These are phyloP conservation scores for Chrysoporthe austroafricana DNA, from an alignment of 2,329 filamentous ascomycete genomes.

Conservation along the genomic window DNA sequence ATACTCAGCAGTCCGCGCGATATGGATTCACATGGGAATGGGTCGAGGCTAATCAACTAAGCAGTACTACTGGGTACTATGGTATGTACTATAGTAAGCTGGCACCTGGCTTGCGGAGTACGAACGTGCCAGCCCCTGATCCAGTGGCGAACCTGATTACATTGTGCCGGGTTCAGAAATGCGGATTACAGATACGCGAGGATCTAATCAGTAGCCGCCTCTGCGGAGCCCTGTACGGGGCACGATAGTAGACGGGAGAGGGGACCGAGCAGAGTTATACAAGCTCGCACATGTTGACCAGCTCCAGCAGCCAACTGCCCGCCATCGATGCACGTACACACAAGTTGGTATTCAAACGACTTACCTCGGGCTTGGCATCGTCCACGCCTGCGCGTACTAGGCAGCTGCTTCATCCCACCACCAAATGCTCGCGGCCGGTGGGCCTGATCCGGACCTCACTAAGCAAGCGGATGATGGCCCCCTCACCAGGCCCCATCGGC, in stretches of 20 bases:
- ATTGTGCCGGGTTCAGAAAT: too few relatives aligned
- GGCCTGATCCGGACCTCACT: neutral
- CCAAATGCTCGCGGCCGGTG: neutral
- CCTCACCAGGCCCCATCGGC: neutral
- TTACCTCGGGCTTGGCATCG: neutral
- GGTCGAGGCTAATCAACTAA: neutral
- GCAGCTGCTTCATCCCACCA: neutral
- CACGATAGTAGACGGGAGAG: slow-evolving; percentile 10
- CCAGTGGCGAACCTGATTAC: neutral
- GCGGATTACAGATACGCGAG: neutral
- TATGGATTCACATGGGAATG: neutral
- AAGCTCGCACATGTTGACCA: neutral
- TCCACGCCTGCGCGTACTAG: neutral
- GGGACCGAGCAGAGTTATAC: slow-evolving; percentile 17
- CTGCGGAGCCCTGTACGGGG: neutral
- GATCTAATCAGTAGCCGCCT: neutral
- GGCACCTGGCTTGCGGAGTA: too few relatives aligned
- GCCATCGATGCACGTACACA: neutral
- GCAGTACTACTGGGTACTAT: too few relatives aligned
- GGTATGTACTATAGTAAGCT: too few relatives aligned
- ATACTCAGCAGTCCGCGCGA: neutral
- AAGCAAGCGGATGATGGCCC: neutral
- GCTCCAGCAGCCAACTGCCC: neutral
- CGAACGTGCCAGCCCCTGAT: neutral
- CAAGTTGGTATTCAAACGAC: too few relatives aligned